Percentiles rank a stretch among this genome's conserved stretches.
These are phyloP conservation scores for Phytophthora colocasiae DNA, from an alignment of 352 stramenopile genomes.

Conservation along the genomic window DNA sequence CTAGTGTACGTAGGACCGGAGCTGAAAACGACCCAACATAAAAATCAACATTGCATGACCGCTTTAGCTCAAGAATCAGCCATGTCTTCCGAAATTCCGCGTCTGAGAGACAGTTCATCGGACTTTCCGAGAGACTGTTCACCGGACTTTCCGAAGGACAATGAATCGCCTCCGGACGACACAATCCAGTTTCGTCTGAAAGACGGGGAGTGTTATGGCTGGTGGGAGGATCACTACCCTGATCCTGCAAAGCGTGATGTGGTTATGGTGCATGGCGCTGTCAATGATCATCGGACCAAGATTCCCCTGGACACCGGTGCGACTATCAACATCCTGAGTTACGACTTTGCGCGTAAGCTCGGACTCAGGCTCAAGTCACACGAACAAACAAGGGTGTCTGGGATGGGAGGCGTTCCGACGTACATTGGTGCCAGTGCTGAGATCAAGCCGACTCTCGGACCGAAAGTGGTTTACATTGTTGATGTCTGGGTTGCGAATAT, in stretches of 20 bases:
- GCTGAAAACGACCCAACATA: not conserved
- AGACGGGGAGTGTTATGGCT: slow-evolving; percentile 9
- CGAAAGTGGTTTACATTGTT: not conserved
- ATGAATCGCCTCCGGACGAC: not conserved
- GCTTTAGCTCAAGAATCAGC: slow-evolving; percentile 8
- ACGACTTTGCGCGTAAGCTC: slow-evolving; percentile 33
- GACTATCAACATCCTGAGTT: slow-evolving; percentile 29
- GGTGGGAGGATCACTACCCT: slow-evolving; percentile 13
- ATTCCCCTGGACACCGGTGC: slow-evolving; percentile 28
- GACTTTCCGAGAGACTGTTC: not conserved
- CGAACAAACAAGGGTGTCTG: not conserved
- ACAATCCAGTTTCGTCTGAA: not conserved
- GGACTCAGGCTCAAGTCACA: slow-evolving; percentile 8
- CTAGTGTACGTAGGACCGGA: slow-evolving; percentile 25
- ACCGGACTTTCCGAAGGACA: too few relatives aligned
- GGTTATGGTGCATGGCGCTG: slow-evolving; percentile 12
- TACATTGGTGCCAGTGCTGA: slow-evolving; percentile 13
- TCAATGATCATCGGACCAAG: slow-evolving; percentile 11
- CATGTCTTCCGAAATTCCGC: not conserved
- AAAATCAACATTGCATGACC: slow-evolving; percentile 14
- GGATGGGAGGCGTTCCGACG: slow-evolving; percentile 24
- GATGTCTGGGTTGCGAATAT: too few relatives aligned
- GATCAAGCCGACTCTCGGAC: slow-evolving; percentile 36
- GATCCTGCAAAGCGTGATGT: not conserved
- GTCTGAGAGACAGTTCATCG: not conserved